phyloP scores from a whole-genome alignment of 2,329 filamentous ascomycete species.

The Phoma sp. region DNA sequence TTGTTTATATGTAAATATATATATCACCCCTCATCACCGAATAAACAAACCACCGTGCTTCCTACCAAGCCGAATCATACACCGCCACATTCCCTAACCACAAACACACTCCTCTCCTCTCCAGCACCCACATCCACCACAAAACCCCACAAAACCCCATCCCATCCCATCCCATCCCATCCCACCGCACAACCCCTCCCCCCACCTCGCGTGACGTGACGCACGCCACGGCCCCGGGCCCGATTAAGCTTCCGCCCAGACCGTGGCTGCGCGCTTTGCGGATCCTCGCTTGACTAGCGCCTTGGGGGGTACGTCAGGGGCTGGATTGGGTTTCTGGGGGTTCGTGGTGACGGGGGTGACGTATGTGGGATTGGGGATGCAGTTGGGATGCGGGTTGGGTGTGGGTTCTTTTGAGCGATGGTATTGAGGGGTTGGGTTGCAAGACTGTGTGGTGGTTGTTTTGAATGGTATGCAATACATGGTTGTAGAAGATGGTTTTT shows the following conservation, averaged over 20 bases:
- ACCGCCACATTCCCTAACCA: too few species aligned
- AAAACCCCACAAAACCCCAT: too few species aligned
- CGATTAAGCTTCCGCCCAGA: constrained; percentile 9
- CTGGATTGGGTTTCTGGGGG: neutral
- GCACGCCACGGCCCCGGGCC: constrained; percentile 3
- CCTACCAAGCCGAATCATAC: too few species aligned
- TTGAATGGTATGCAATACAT: too few species aligned
- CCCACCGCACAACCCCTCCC: neutral
- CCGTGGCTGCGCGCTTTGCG: neutral
- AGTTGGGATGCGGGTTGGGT: neutral
- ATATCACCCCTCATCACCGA: neutral
- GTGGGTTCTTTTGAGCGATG: too few species aligned
- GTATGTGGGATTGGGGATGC: neutral
- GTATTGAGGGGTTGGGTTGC: too few species aligned
- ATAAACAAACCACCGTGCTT: too few species aligned
- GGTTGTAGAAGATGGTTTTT: too few species aligned
- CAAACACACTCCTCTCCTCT: too few species aligned
- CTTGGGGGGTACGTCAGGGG: constrained; percentile 16
- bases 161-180: too few species aligned
- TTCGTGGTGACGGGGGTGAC: neutral
- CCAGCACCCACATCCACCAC: too few species aligned
- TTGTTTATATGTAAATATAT: neutral
- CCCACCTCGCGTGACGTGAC: constrained; percentile 6
- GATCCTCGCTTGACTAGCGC: neutral
- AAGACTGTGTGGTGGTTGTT: too few species aligned